phyloP scores from a whole-genome alignment of 441 rosid species.

The Euphorbia schlechtendalii region DNA sequence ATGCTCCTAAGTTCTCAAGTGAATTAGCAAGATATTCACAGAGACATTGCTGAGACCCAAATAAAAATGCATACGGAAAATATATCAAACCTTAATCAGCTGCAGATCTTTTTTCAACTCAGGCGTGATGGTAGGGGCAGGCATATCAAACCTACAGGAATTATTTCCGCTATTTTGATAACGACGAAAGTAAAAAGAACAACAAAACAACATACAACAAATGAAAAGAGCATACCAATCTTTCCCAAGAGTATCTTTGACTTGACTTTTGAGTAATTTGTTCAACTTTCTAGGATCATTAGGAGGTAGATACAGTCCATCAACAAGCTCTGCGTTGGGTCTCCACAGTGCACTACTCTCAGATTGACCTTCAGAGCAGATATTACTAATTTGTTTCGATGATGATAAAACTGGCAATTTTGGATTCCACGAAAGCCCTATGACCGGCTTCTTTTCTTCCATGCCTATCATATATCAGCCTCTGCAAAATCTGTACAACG shows the following conservation, averaged over 20 bases:
- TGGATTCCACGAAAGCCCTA: constrained; percentile 84
- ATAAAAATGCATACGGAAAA: neutral
- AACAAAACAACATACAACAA: neutral
- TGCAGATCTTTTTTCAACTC: constrained; percentile 89
- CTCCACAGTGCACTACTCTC: constrained; percentile 49
- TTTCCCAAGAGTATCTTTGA: constrained; percentile 62
- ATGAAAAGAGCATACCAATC: constrained; percentile 36
- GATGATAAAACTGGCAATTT: constrained; percentile 42
- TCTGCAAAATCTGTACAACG: too few species aligned
- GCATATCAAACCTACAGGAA: constrained; percentile 77
- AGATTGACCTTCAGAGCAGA: constrained; percentile 11
- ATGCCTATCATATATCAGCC: constrained; percentile 14
- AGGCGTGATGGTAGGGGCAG: constrained; percentile 75
- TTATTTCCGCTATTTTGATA: neutral
- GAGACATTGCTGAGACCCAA: neutral
- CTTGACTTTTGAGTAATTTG: constrained; percentile 55
- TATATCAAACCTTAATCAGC: constrained; percentile 54
- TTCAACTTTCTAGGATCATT: constrained; percentile 65
- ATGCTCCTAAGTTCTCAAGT: neutral
- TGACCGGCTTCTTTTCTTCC: constrained; percentile 45
- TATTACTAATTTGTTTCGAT: neutral
- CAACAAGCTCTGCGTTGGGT: constrained; percentile 51
- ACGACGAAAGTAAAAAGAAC: neutral
- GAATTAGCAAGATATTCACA: neutral
- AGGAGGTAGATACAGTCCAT: constrained; percentile 76